phyloP scores from a whole-genome alignment of 306 rosid species.

The Acacia confusa region DNA sequence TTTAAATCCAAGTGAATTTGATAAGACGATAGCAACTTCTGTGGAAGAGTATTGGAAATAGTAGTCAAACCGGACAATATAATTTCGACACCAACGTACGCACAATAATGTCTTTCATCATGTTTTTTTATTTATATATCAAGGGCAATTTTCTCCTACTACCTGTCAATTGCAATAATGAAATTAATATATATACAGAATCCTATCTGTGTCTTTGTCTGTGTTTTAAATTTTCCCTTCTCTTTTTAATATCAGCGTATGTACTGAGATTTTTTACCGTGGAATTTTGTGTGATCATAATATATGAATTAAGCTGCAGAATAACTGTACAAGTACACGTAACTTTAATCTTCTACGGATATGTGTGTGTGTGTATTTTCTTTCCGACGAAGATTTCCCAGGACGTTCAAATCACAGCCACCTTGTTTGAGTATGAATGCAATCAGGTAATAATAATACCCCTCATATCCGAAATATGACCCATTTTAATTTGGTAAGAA shows the following conservation, averaged over 20 bases:
- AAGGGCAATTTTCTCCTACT: neutral
- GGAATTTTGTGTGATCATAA: neutral
- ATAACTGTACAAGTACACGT: neutral
- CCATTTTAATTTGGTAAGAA: too few species aligned
- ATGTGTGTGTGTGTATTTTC: too few species aligned
- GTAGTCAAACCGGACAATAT: neutral
- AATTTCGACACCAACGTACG: neutral
- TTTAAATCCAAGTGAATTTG: slow-evolving; percentile 31
- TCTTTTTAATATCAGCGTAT: neutral
- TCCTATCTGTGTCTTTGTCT: neutral
- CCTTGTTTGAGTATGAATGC: neutral
- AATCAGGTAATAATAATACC: neutral
- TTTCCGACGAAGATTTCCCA: neutral
- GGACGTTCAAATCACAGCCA: neutral
- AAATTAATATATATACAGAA: neutral
- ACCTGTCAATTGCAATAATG: neutral
- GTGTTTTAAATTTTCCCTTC: neutral
- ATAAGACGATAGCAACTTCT: slow-evolving; percentile 29
- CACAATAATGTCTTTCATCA: neutral
- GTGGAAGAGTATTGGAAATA: slow-evolving; percentile 8
- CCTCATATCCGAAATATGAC: too few species aligned
- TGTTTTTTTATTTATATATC: neutral
- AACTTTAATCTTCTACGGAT: neutral
- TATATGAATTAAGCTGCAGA: neutral
- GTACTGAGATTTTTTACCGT: neutral